phyloP scores from a whole-genome alignment of 2,329 filamentous ascomycete genomes.

The Fusarium pininemorale region DNA sequence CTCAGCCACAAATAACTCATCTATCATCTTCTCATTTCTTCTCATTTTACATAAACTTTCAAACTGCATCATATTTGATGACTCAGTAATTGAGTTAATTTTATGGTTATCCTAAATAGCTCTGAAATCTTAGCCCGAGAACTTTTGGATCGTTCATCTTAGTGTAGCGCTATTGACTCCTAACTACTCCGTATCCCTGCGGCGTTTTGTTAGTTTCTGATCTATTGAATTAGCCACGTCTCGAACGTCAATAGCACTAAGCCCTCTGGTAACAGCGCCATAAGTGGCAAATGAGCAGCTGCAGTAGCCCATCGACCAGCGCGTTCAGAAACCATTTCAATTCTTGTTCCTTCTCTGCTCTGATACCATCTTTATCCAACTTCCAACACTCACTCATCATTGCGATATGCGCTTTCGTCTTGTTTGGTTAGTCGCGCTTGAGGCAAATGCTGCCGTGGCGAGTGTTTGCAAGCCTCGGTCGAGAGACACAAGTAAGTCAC shows the following conservation, averaged over 20 bases:
- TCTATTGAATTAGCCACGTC: background rate
- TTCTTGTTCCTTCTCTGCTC: background rate
- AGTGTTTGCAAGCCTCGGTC: background rate
- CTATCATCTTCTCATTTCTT: background rate
- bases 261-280: no score
- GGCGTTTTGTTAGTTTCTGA: background rate
- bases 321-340: background rate
- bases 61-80: background rate
- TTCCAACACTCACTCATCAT: background rate
- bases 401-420: background rate
- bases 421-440: background rate
- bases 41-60: background rate
- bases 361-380: background rate
- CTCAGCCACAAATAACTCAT: background rate
- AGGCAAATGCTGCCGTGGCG: background rate
- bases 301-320: background rate
- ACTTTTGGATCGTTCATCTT: background rate
- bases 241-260: background rate
- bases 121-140: background rate
- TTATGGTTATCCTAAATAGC: background rate
- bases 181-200: no score
- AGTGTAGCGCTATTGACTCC: background rate
- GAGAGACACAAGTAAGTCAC: background rate
- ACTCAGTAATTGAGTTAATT: background rate
- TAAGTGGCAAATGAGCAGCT: background rate